A percentile compares a stretch with the other conserved stretches of the same genome.
phyloP scores from a whole-genome alignment of 495 filamentous ascomycete species.

The Aspergillus biplanus region DNA sequence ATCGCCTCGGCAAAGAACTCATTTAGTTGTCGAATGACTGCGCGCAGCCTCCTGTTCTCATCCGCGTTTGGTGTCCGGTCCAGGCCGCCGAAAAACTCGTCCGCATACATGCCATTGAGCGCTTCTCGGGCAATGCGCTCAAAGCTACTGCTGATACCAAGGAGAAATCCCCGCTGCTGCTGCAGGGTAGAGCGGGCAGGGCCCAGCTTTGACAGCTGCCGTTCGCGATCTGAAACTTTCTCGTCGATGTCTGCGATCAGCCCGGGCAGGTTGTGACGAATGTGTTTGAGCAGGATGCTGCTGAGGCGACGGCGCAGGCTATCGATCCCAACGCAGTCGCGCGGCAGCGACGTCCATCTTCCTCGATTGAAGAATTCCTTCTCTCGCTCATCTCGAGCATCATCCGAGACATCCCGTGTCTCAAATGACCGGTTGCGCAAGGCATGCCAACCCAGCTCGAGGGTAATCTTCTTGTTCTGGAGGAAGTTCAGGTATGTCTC shows the following conservation, averaged over 20 bases:
- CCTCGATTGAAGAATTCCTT: conserved; percentile 38
- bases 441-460: conserved; percentile 72
- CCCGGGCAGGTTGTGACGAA: conserved; percentile 42
- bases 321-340: conserved; percentile 39
- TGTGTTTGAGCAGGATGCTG: conserved; percentile 42
- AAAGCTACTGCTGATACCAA: conserved; percentile 57
- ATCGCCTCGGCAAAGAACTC: conserved; percentile 59
- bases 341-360: conserved; percentile 37
- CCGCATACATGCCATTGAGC: conserved; percentile 57
- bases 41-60: conserved; percentile 57
- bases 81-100: conserved; percentile 57
- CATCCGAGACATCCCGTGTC: conserved; percentile 31
- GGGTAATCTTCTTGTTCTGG: conserved; percentile 61
- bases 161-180: conserved; percentile 59
- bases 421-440: conserved; percentile 61
- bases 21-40: conserved; percentile 61
- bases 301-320: conserved; percentile 45
- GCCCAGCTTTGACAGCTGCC: conserved; percentile 51
- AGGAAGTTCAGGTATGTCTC: conserved; percentile 55
- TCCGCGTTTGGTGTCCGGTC: not conserved
- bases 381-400: conserved; percentile 35
- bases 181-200: conserved; percentile 44
- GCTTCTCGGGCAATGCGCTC: conserved; percentile 51
- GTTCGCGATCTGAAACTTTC: conserved; percentile 24
- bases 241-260: conserved; percentile 35